phyloP scores from a whole-genome alignment of 2,329 filamentous ascomycete species.

The Hypoxylon sp. region DNA sequence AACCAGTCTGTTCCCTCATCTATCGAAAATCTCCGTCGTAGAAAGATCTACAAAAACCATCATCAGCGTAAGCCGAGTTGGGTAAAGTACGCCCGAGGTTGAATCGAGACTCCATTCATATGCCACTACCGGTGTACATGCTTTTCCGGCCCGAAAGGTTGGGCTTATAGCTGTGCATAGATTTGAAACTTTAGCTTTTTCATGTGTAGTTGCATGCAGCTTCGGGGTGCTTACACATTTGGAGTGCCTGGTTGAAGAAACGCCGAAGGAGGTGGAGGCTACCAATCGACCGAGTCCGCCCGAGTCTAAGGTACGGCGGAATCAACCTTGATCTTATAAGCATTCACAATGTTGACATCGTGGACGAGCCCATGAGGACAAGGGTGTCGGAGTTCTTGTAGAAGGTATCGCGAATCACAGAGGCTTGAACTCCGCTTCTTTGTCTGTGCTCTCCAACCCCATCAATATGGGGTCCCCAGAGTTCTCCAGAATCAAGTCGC shows the following conservation, averaged over 20 bases:
- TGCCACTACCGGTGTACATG: slow-evolving; percentile 12
- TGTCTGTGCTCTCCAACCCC: slow-evolving; percentile 2
- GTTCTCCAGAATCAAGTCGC: slow-evolving; percentile 1
- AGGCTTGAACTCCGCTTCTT: background rate
- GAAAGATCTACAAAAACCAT: slow-evolving; percentile 1
- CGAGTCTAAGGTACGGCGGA: slow-evolving; percentile 22
- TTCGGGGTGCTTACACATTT: slow-evolving; percentile 1
- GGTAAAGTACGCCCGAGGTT: slow-evolving; percentile 2
- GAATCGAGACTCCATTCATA: slow-evolving; percentile 11
- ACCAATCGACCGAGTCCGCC: slow-evolving; percentile 31
- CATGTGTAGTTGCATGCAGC: slow-evolving; percentile 5
- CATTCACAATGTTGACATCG: slow-evolving; percentile 1
- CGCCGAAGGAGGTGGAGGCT: slow-evolving; percentile 18
- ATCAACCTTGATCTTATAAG: slow-evolving; percentile 8
- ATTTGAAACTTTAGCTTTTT: slow-evolving; percentile 7
- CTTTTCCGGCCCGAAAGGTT: slow-evolving; percentile 24
- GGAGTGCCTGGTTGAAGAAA: slow-evolving; percentile 10
- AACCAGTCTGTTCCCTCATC: background rate
- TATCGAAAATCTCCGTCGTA: slow-evolving; percentile 2
- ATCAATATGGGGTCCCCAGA: background rate
- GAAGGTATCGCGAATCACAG: background rate
- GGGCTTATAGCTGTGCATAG: slow-evolving; percentile 13
- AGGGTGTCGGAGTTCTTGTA: slow-evolving; percentile 8
- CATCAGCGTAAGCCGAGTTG: background rate
- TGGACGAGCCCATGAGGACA: background rate